Evolutionary conservation across 225 moss, liverwort and hornwort species (phyloP), one percentile per base, ranked within the genome.

Genomic region (Pleurozium schreberi): DNA sequence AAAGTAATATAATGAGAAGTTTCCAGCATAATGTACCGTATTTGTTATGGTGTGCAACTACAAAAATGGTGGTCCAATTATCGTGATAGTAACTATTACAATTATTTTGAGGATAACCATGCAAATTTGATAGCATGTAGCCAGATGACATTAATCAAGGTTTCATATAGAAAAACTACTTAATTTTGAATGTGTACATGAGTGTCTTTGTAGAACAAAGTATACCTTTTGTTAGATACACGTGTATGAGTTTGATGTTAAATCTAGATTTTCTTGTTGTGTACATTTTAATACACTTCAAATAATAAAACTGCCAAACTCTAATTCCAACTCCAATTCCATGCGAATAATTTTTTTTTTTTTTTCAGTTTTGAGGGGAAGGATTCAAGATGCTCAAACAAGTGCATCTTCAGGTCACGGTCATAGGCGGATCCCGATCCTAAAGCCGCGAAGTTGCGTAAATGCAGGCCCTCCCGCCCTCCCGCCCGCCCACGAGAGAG

Each of bases 221-320:
- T 55, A 14, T 15, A 76, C 4, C 3, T 38, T 23, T 77, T 25
- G 38, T 0, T 22, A 34, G 18, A 21, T 34, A 50, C 18, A 31
- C 1, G 1, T 34, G 0, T 34, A 52, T 9, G 9, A 15, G 0
- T 57, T 79, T 79, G 58, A 80, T 38, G 2, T 58, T 27, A n/a
- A 59, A 42, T 80, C 2, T 40, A 59, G 5, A 28, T 30, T 80
- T 27, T 28, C 6, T 42, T 30, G 5, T 42, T 18, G 3, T 12
- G 3, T 59, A 7, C 7, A 42, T 26, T 38, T 7, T 4, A 11
- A 58, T 27, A 7, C 0, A 0, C n/a, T 25, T 38, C 6, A 0
- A 0, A 9, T 38, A 2, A 26, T 17, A 57, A 18, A n/a, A 40
- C 11, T 18, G 7, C 57, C 0, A 0, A n/a, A 11, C n/a, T n/a